Percentiles rank a stretch among this genome's conserved stretches.
Evolutionary conservation across 2,329 filamentous ascomycete genomes (phyloP).

Genomic region (Cytospora piceicola): DNA sequence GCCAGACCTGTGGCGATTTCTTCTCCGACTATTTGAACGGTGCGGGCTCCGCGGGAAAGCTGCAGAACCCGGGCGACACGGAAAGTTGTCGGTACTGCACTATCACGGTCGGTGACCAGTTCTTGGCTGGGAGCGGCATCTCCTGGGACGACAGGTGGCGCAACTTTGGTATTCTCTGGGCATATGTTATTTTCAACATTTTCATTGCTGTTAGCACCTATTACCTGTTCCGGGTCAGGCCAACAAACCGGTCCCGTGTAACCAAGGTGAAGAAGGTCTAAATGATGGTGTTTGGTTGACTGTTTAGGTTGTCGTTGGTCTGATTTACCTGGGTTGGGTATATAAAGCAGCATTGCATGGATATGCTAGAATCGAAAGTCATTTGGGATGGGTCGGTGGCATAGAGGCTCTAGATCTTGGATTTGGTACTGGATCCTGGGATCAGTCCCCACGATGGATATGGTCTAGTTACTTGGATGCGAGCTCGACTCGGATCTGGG

Average conservation of each 20-base stretch:
- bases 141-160: slow-evolving; percentile 63
- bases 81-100: slow-evolving; percentile 68
- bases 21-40: slow-evolving; percentile 57
- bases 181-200: slow-evolving; percentile 67
- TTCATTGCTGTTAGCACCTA: slow-evolving; percentile 62
- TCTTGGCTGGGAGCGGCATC: slow-evolving; percentile 50
- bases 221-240: slow-evolving; percentile 61
- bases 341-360: neutral
- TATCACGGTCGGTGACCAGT: slow-evolving; percentile 66
- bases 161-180: slow-evolving; percentile 73
- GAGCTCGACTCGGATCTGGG: too few relatives aligned
- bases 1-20: slow-evolving; percentile 67
- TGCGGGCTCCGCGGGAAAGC: slow-evolving; percentile 51
- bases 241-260: slow-evolving; percentile 21
- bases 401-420: neutral
- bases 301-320: neutral
- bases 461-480: too few relatives aligned
- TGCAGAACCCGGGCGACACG: slow-evolving; percentile 64
- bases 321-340: slow-evolving; percentile 4
- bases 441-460: too few relatives aligned
- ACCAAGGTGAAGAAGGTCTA: slow-evolving; percentile 9
- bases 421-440: too few relatives aligned
- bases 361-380: neutral
- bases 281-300: neutral
- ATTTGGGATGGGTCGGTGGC: neutral